These are phyloP conservation scores for Colletotrichum spinosum DNA, from an alignment of 2,329 filamentous ascomycete species.

Conservation along the genomic window DNA sequence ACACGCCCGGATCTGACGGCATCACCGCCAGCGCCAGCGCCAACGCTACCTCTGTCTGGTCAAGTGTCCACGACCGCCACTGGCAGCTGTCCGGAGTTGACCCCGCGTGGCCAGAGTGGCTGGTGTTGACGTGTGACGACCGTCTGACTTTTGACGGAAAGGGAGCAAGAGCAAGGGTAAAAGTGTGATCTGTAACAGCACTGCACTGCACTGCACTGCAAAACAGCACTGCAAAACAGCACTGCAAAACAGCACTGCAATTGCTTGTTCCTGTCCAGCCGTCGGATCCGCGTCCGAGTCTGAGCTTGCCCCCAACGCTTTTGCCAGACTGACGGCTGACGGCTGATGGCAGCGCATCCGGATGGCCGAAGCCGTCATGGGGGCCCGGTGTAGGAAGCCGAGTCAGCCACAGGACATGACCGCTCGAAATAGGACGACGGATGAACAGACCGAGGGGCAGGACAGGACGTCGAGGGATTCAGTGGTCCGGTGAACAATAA, in stretches of 20 bases:
- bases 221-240: neutral
- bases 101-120: slow-evolving; percentile 3
- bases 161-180: too few relatives aligned
- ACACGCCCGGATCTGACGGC: neutral
- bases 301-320: slow-evolving; percentile 6
- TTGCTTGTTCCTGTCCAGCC: neutral
- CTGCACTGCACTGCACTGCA: neutral
- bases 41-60: too few relatives aligned
- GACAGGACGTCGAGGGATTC: neutral
- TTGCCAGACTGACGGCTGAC: neutral
- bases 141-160: too few relatives aligned
- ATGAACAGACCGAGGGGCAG: neutral
- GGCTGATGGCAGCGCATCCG: neutral
- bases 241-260: neutral
- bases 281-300: slow-evolving; percentile 2
- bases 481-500: neutral
- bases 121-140: neutral
- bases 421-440: slow-evolving; percentile 3
- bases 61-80: neutral
- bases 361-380: slow-evolving; percentile 4
- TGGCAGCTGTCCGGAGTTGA: slow-evolving; percentile 12
- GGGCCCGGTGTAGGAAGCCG: neutral
- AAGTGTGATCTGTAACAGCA: neutral
- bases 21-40: neutral
- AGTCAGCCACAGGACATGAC: neutral